Evolutionary conservation across 1,139 yeast genomes (phyloP).

Genomic region (Candida labiduridarum): DNA sequence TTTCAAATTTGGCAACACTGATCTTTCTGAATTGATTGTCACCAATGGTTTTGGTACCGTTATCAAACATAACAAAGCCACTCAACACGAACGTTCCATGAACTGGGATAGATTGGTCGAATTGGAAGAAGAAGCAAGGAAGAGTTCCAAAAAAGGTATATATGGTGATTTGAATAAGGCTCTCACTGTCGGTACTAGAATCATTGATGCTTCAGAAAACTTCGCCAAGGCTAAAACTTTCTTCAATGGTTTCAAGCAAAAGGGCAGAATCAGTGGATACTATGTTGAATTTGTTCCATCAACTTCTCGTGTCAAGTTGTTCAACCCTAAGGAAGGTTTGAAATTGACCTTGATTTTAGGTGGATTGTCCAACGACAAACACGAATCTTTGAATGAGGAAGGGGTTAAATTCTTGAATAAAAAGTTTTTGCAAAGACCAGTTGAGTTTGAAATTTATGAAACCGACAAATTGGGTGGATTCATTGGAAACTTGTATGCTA

Average conservation of each 20-base stretch:
- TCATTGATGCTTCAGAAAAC: constrained; percentile 81
- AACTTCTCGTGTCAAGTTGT: constrained; percentile 66
- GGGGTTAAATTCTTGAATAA: constrained; percentile 60
- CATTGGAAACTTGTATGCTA: constrained; percentile 67
- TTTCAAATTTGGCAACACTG: constrained; percentile 50
- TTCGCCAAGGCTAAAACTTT: constrained; percentile 73
- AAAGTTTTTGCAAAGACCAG: constrained; percentile 70
- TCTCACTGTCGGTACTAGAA: constrained; percentile 53
- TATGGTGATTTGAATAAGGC: constrained; percentile 54
- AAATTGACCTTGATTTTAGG: constrained; percentile 74
- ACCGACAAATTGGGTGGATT: constrained; percentile 82
- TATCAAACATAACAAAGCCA: constrained; percentile 74
- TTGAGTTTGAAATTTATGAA: constrained; percentile 67
- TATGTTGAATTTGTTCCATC: constrained; percentile 71
- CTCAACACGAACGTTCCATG: constrained; percentile 65
- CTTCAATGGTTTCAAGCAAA: constrained; percentile 68
- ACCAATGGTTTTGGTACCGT: constrained; percentile 76
- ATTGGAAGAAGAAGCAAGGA: constrained; percentile 63
- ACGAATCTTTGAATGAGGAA: constrained; percentile 46
- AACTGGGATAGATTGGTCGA: constrained; percentile 80
- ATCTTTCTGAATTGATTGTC: constrained; percentile 65
- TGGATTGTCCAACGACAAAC: constrained; percentile 61
- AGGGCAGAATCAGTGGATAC: constrained; percentile 59
- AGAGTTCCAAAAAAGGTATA: constrained; percentile 59
- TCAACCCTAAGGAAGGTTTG: constrained; percentile 71